Evolutionary conservation across 768 basidiomycete species (phyloP), one percentile per base, ranked within the genome.

Genomic region (Brasilioporus rufonigricans): DNA sequence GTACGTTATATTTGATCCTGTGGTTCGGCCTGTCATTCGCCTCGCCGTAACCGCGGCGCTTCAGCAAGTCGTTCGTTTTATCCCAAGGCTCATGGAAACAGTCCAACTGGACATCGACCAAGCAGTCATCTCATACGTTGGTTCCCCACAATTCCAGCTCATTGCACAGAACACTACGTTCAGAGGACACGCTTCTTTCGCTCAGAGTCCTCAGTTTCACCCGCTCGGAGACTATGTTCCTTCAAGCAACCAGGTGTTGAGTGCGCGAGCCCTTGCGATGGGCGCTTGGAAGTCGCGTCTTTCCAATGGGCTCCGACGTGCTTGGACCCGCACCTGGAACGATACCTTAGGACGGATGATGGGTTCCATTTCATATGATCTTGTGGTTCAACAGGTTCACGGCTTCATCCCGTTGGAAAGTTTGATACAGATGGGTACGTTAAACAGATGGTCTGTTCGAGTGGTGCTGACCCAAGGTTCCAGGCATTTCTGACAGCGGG

Each of bases 321-420:
- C 87, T 24, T 80, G 87, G 75, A 82, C 85, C 47, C 77, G 81
- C 50, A 87, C 87, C 39, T 83, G 87, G 75, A 84, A 87, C 57
- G 76, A 82, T 49, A 87, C 87, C 24, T 79, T 86, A 75, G 87
- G 85, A 13, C 77, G 75, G 38, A 84, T 83, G 45, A 80, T 78
- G 49, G 88, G 84, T 19, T 76, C 77, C 13, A 78, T 80, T 2
- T 75, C 76, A 5, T 68, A 89, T 47, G 72, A 76, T 46, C 65
- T 89, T 39, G 77, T 72, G 38, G 64, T 84, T 41, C 72, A 71
- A 40, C 75, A 79, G 46, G 68, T 87, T 31, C 68, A 73, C 38
- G 81, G 81, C 12, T 75, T 69, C 24, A 59, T 73, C 18, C 73
- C 73, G 51, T 70, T 51, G 26, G 59, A 57, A 44, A 45, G 51